phyloP scores from a whole-genome alignment of 2,329 filamentous ascomycete species.

The Trichoderma sp. region DNA sequence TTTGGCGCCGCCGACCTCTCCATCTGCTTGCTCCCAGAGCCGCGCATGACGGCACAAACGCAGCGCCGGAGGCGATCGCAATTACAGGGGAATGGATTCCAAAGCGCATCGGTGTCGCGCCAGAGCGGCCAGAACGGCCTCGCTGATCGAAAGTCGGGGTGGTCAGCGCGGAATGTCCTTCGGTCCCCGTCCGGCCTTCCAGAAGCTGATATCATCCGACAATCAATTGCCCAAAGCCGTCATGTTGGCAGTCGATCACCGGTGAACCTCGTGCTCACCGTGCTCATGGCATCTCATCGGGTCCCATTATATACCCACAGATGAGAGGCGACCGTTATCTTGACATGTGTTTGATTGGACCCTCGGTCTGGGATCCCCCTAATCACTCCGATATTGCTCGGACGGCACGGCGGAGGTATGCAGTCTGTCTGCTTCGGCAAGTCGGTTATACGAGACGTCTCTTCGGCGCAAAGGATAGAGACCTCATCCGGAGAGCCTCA shows the following conservation, averaged over 20 bases:
- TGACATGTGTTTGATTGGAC: neutral
- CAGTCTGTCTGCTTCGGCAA: neutral
- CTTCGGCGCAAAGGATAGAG: conserved; percentile 6
- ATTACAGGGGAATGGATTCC: conserved; percentile 2
- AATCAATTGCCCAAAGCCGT: neutral
- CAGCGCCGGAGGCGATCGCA: conserved; percentile 6
- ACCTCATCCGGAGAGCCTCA: neutral
- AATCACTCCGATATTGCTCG: neutral
- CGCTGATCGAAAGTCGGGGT: neutral
- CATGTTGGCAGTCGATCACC: conserved; percentile 11
- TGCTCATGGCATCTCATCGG: neutral
- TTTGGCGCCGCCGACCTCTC: neutral
- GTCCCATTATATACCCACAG: too few species aligned
- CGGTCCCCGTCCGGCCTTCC: conserved; percentile 1
- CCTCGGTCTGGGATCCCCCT: neutral
- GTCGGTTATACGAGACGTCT: neutral
- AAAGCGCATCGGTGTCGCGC: conserved; percentile 2
- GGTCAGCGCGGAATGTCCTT: neutral
- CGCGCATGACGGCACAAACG: conserved; percentile 9
- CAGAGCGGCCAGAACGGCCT: neutral
- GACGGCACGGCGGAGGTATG: too few species aligned
- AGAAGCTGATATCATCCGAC: neutral
- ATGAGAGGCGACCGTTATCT: neutral
- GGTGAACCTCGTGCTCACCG: neutral
- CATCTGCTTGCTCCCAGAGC: neutral